Evolutionary conservation across 78 protist genomes (phyloP).

Genomic region (Tieghemostelium lacteum): DNA sequence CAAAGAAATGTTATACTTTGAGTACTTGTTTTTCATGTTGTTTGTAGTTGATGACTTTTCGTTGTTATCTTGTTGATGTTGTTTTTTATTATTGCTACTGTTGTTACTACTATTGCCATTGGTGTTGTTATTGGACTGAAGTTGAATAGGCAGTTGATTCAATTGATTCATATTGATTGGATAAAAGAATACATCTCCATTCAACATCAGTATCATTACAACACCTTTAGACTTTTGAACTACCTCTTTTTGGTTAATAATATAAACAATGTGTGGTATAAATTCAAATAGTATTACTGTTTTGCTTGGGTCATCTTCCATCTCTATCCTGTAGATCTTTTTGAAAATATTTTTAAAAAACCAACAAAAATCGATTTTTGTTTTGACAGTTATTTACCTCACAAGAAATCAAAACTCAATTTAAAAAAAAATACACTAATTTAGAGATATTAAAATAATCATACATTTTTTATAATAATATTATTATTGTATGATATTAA

Average conservation of each 20-base stretch:
- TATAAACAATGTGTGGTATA: slow-evolving; percentile 12
- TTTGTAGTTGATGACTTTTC: background rate
- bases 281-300: slow-evolving; percentile 12
- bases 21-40: slow-evolving; percentile 31
- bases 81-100: background rate
- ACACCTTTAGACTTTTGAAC: slow-evolving; percentile 20
- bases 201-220: slow-evolving; percentile 56
- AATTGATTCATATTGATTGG: slow-evolving; percentile 31
- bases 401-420: too few species aligned
- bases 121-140: background rate
- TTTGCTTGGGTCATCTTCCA: slow-evolving; percentile 20
- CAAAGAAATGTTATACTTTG: slow-evolving; percentile 48
- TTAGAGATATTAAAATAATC: background rate
- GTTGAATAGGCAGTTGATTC: slow-evolving; percentile 32
- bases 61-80: background rate
- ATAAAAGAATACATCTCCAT: slow-evolving; percentile 67
- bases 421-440: too few species aligned
- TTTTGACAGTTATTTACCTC: too few species aligned
- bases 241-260: background rate
- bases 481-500: too few species aligned
- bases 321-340: background rate
- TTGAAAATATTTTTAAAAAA: too few species aligned
- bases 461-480: background rate
- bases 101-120: background rate
- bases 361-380: too few species aligned